Percentiles rank a stretch among this genome's conserved stretches.
phyloP scores from a whole-genome alignment of 805 yeast species.

The Zygoascus tannicola region DNA sequence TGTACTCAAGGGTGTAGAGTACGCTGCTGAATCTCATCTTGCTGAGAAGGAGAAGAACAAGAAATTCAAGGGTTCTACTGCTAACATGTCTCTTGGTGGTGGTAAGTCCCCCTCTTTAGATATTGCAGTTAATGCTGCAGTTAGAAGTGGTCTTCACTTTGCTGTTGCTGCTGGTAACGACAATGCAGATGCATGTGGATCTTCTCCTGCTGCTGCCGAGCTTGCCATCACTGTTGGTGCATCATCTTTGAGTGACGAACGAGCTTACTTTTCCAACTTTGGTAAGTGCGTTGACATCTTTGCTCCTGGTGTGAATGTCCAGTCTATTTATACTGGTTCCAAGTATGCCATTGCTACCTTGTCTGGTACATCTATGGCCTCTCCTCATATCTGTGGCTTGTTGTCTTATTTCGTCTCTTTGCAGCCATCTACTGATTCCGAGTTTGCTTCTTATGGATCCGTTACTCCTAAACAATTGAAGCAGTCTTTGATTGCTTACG shows the following conservation, averaged over 20 bases:
- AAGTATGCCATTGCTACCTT: slow-evolving; percentile 41
- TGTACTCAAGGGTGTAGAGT: slow-evolving; percentile 55
- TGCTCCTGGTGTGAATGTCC: slow-evolving; percentile 49
- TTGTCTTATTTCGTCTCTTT: slow-evolving; percentile 48
- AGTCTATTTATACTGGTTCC: slow-evolving; percentile 48
- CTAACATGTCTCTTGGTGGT: slow-evolving; percentile 56
- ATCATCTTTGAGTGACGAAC: slow-evolving; percentile 35
- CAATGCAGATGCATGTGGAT: slow-evolving; percentile 48
- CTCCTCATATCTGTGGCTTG: slow-evolving; percentile 51
- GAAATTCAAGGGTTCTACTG: slow-evolving; percentile 52
- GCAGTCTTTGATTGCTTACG: slow-evolving; percentile 41
- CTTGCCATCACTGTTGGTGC: slow-evolving; percentile 46
- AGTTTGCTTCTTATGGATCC: slow-evolving; percentile 36
- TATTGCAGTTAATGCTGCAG: slow-evolving; percentile 51
- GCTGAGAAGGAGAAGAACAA: slow-evolving; percentile 30
- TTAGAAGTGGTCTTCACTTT: slow-evolving; percentile 44
- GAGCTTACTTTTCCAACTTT: slow-evolving; percentile 46
- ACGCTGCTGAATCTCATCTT: slow-evolving; percentile 43
- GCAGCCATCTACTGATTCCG: slow-evolving; percentile 44
- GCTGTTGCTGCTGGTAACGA: slow-evolving; percentile 61
- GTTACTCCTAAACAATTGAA: slow-evolving; percentile 47
- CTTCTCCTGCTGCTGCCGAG: slow-evolving; percentile 54
- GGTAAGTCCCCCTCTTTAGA: slow-evolving; percentile 48
- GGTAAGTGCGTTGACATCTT: slow-evolving; percentile 46
- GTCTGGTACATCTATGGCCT: slow-evolving; percentile 59